These are phyloP conservation scores for Kodamaea anthophila DNA, from an alignment of 1,139 yeast species.

Conservation along the genomic window DNA sequence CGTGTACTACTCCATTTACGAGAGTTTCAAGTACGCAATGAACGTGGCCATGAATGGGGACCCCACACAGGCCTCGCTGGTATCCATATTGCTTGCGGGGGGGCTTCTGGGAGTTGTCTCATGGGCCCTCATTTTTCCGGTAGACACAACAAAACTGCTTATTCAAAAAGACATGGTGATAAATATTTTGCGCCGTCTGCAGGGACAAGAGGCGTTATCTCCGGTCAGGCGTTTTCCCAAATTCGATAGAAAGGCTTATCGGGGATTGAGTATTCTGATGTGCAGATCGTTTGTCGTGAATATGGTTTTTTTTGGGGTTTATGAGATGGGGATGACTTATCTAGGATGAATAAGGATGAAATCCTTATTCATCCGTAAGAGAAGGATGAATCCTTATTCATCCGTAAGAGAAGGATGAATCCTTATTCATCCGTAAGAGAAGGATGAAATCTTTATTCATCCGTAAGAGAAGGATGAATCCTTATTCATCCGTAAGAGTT, in stretches of 20 bases:
- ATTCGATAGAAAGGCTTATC: slow-evolving; percentile 49
- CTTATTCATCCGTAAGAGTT: background rate
- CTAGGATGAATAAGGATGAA: slow-evolving; percentile 26
- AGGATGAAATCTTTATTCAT: no score
- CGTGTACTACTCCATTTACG: slow-evolving; percentile 69
- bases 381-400: no score
- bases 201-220: slow-evolving; percentile 36
- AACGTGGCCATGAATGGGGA: slow-evolving; percentile 28
- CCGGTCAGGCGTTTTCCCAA: slow-evolving; percentile 25
- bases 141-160: slow-evolving; percentile 73
- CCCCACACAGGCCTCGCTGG: slow-evolving; percentile 24
- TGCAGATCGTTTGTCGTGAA: slow-evolving; percentile 67
- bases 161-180: slow-evolving; percentile 70
- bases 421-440: no score
- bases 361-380: no score
- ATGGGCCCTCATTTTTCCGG: slow-evolving; percentile 71
- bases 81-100: slow-evolving; percentile 55
- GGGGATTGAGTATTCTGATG: slow-evolving; percentile 73
- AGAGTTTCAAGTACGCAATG: slow-evolving; percentile 53
- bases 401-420: no score
- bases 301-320: slow-evolving; percentile 68
- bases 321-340: slow-evolving; percentile 59
- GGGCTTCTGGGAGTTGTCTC: slow-evolving; percentile 70
- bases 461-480: no score
- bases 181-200: slow-evolving; percentile 48